These are phyloP conservation scores for Dactylis glomerata DNA, from an alignment of 176 grass and related monocot genomes.

Conservation along the genomic window DNA sequence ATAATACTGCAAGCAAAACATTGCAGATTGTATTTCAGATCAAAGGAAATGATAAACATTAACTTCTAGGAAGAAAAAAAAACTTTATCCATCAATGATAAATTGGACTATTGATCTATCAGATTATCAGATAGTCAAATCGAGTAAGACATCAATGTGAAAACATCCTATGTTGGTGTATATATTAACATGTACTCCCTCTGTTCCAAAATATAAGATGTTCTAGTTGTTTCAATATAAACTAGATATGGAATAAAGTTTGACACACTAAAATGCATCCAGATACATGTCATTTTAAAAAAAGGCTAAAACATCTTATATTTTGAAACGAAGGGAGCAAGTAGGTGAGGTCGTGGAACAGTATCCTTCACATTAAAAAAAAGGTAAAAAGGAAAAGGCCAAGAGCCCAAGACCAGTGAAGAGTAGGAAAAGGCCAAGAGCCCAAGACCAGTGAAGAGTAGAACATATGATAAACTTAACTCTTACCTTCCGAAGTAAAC, in stretches of 20 bases:
- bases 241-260: no score
- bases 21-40: slow-evolving; percentile 19
- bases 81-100: slow-evolving; percentile 7
- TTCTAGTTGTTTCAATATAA: no score
- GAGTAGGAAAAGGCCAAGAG: not conserved
- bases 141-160: not conserved
- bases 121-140: slow-evolving; percentile 7
- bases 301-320: no score
- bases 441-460: not conserved
- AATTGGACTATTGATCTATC: not conserved
- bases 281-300: no score
- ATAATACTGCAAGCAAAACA: slow-evolving; percentile 66
- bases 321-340: no score
- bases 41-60: slow-evolving; percentile 18
- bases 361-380: slow-evolving; percentile 1
- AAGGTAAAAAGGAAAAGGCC: not conserved
- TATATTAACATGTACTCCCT: not conserved
- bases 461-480: not conserved
- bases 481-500: slow-evolving; percentile 85
- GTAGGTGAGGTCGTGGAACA: not conserved
- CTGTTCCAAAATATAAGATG: no score
- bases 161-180: not conserved
- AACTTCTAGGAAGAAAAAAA: not conserved
- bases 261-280: no score
- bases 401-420: not conserved